These are phyloP conservation scores for Morella rubra DNA, from an alignment of 306 rosid species.

Conservation along the genomic window DNA sequence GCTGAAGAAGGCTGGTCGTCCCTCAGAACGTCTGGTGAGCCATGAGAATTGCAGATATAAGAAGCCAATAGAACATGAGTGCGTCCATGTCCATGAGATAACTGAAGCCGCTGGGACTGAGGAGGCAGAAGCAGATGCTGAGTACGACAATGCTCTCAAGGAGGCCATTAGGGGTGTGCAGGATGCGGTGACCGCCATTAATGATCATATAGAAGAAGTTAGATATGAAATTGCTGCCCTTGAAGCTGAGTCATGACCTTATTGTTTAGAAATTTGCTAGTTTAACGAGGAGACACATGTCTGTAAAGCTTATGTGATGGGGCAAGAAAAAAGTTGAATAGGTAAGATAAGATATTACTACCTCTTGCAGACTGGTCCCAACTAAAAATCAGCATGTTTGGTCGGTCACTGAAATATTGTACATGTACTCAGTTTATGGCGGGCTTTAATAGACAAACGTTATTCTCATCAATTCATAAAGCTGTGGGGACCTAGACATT, in stretches of 20 bases:
- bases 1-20: constrained; percentile 80
- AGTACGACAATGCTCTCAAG: constrained; percentile 79
- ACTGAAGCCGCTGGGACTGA: constrained; percentile 85
- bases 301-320: neutral
- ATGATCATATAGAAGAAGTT: constrained; percentile 86
- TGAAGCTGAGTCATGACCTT: constrained; percentile 46
- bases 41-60: constrained; percentile 76
- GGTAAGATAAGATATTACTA: neutral
- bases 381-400: too few relatives aligned
- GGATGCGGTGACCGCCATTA: constrained; percentile 74
- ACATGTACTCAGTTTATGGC: too few relatives aligned
- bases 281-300: too few relatives aligned
- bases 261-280: neutral
- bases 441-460: too few relatives aligned
- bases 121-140: constrained; percentile 91
- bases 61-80: constrained; percentile 66
- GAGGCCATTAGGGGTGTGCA: constrained; percentile 91
- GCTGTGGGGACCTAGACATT: too few relatives aligned
- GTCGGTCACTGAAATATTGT: too few relatives aligned
- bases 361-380: neutral
- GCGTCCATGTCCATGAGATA: constrained; percentile 75
- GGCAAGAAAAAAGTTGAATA: too few relatives aligned
- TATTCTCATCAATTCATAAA: too few relatives aligned
- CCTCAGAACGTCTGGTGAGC: constrained; percentile 78
- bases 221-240: constrained; percentile 93